phyloP scores from a whole-genome alignment of 495 filamentous ascomycete genomes.

The Annulohypoxylon maeteangense region DNA sequence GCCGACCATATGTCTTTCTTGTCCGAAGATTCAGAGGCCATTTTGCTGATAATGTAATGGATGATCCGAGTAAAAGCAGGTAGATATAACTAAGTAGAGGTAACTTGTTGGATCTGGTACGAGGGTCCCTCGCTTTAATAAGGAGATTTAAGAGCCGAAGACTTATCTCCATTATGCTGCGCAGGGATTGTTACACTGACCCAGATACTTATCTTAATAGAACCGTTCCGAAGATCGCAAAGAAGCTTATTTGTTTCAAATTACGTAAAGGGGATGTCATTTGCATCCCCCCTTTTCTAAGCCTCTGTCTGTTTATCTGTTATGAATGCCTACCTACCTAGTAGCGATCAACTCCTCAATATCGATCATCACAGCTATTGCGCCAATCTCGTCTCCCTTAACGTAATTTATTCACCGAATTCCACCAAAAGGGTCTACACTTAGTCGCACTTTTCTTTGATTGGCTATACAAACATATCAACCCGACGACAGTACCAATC shows the following conservation, averaged over 20 bases:
- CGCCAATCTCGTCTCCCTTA: background rate
- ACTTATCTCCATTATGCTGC: background rate
- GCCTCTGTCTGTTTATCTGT: background rate
- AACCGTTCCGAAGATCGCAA: background rate
- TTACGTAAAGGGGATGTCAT: background rate
- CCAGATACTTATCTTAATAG: background rate
- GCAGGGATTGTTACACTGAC: background rate
- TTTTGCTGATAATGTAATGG: background rate
- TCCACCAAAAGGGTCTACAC: background rate
- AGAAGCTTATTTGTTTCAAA: background rate
- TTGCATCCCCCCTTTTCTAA: background rate
- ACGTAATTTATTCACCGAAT: background rate
- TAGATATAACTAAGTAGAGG: background rate
- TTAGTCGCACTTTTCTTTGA: background rate
- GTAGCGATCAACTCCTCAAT: background rate
- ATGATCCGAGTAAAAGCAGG: background rate
- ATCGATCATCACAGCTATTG: background rate
- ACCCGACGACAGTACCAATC: background rate
- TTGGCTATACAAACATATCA: background rate
- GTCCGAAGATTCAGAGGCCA: background rate
- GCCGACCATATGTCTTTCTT: slow-evolving; percentile 21
- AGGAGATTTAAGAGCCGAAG: background rate
- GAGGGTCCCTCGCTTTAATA: background rate
- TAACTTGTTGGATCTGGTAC: background rate
- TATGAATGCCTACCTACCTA: too few species aligned